phyloP scores from a whole-genome alignment of 2,329 filamentous ascomycete species.

The Fusarium setosum region DNA sequence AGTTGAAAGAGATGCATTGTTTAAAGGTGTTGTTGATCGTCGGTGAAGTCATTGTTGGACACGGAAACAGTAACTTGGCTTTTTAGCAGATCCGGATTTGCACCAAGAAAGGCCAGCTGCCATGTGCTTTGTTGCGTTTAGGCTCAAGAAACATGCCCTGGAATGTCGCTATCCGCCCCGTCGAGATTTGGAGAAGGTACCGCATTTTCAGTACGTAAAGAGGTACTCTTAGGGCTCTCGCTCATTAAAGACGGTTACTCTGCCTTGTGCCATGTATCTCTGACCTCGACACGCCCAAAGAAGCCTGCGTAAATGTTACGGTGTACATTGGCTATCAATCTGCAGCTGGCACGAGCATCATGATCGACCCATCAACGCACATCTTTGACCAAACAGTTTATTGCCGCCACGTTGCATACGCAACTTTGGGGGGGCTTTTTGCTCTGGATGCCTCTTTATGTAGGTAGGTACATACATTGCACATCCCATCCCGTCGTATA shows the following conservation, averaged over 20 bases:
- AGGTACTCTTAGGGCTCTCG: neutral
- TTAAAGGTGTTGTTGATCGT: neutral
- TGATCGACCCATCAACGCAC: slow-evolving; percentile 18
- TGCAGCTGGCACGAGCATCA: slow-evolving; percentile 11
- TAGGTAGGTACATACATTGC: neutral
- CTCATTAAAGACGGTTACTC: too few relatives aligned
- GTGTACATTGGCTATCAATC: neutral
- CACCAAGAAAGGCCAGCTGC: neutral
- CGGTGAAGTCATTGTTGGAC: neutral
- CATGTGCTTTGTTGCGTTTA: neutral
- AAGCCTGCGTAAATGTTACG: neutral
- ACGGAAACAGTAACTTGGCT: neutral
- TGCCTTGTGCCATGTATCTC: neutral
- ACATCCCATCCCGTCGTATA: neutral
- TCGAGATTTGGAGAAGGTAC: slow-evolving; percentile 11
- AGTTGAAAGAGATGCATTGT: slow-evolving; percentile 9
- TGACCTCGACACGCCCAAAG: neutral
- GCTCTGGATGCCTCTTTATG: too few relatives aligned
- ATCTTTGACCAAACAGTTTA: neutral
- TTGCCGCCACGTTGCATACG: slow-evolving; percentile 10
- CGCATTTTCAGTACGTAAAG: slow-evolving; percentile 4
- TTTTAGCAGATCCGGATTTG: neutral
- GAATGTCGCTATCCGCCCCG: neutral
- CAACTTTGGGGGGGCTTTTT: neutral
- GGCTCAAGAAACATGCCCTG: neutral